These are phyloP conservation scores for Coniochaeta sp. DNA, from an alignment of 2,329 filamentous ascomycete genomes.

Conservation along the genomic window DNA sequence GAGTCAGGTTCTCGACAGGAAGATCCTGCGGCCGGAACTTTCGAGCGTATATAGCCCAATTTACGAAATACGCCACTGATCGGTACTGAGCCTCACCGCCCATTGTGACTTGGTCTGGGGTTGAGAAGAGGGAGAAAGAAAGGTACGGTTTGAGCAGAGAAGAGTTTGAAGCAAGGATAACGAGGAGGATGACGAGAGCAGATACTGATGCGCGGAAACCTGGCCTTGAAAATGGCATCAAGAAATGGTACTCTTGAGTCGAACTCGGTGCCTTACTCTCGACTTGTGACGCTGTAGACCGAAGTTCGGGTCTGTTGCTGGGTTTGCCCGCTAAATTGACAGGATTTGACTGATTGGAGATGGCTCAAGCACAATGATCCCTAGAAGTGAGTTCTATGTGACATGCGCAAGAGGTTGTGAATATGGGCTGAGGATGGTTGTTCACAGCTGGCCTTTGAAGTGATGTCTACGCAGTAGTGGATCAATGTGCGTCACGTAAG, in stretches of 20 bases:
- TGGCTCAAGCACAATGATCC: not conserved
- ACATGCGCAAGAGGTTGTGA: no score
- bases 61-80: constrained; percentile 67
- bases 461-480: no score
- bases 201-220: not conserved
- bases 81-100: constrained; percentile 44
- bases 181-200: not conserved
- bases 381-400: not conserved
- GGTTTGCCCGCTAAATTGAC: not conserved
- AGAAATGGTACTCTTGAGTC: no score
- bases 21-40: constrained; percentile 83
- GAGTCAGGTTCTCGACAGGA: constrained; percentile 73
- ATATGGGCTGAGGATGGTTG: no score
- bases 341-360: not conserved
- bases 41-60: constrained; percentile 82
- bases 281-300: no score
- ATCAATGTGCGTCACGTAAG: no score
- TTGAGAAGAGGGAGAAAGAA: not conserved
- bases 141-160: not conserved
- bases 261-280: no score
- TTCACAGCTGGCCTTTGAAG: no score
- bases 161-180: not conserved
- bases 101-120: not conserved
- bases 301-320: no score
- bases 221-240: not conserved